Base-by-base conservation (phyloP, 768 basidiomycete species). In the Amanita phalloides region DNA sequence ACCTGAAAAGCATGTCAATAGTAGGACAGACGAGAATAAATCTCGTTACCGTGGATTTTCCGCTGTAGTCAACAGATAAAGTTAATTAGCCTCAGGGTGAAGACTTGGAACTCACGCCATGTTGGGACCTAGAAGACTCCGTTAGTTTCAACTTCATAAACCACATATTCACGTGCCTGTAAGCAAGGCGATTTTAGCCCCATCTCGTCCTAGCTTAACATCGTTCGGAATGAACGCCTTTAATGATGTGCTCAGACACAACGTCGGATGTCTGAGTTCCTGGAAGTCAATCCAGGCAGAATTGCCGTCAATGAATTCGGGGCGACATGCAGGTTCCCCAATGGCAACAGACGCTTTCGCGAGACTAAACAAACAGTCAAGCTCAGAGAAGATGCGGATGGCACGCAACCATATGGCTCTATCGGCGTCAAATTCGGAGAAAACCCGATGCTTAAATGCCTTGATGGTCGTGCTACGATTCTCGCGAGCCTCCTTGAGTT, bases 341-440 rank as follows among this genome's bases (percentile, higher is more conserved):
- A 99, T 76, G 7, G 89, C 87, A n/a, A 68, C 64, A 1, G 93
- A 96, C 1, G 91, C 78, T 65, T 90, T 94, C 4, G 95, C 88
- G 44, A 98, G 69, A 57, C 90, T 90, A 64, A 95, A 82, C 20
- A 99, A 69, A 65, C 96, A 99, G 65, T 99, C 96, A n/a, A 99
- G 74, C 68, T 99, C 94, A 6, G 96, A 86, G 46, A 95, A 77
- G 13, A 90, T 82, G 35, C 90, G 81, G 55, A 93, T 75, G 9
- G 84, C 81, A n/a, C 83, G 79, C 60, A 93, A 67, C 90, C 90
- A 95, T 13, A 85, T 67, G 11, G 77, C 73, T 41, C 89, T 82
- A 61, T 94, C 89, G 3, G 75, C 66, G 62, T 91, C 89, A 59
- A 94, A 93, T 66, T 91, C 88, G 26, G 72, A 77, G 58, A 76